These are phyloP conservation scores for Suhomyces sp. DNA, from an alignment of 805 yeast genomes.

Conservation along the genomic window DNA sequence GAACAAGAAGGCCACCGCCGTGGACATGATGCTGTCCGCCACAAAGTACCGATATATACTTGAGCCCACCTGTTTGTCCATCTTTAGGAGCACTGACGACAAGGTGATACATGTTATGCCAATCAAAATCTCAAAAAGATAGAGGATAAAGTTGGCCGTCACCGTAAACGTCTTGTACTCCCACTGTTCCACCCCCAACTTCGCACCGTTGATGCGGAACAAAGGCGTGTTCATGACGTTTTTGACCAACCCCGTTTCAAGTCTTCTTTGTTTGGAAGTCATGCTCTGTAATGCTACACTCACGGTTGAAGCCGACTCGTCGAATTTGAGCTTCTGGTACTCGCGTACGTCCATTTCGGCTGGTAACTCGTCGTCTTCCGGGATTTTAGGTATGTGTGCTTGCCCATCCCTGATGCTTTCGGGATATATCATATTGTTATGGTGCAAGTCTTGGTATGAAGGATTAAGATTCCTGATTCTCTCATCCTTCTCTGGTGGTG, in stretches of 20 bases:
- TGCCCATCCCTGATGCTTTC: slow-evolving; percentile 4
- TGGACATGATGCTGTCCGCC: slow-evolving; percentile 32
- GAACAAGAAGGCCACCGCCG: slow-evolving; percentile 33
- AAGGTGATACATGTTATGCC: slow-evolving; percentile 27
- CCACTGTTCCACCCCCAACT: slow-evolving; percentile 12
- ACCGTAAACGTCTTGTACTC: slow-evolving; percentile 16
- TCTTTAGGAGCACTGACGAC: slow-evolving; percentile 21
- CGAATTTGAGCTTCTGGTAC: slow-evolving; percentile 5
- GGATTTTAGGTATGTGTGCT: slow-evolving; percentile 4
- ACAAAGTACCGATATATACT: slow-evolving; percentile 37
- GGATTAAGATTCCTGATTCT: neutral
- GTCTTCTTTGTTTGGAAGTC: slow-evolving; percentile 17
- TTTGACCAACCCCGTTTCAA: slow-evolving; percentile 28
- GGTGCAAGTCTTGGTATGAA: slow-evolving; percentile 2
- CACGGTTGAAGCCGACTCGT: neutral
- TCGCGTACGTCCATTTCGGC: slow-evolving; percentile 20
- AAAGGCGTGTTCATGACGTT: slow-evolving; percentile 35
- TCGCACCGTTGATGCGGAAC: slow-evolving; percentile 18
- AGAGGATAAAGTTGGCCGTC: slow-evolving; percentile 27
- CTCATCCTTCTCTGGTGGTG: slow-evolving; percentile 11
- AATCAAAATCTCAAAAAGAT: slow-evolving; percentile 27
- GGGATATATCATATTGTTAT: slow-evolving; percentile 3
- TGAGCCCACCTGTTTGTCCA: slow-evolving; percentile 20
- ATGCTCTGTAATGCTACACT: slow-evolving; percentile 16
- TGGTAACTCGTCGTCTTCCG: slow-evolving; percentile 21